phyloP scores from a whole-genome alignment of 225 moss, liverwort and hornwort genomes.

The Asterella californica region DNA sequence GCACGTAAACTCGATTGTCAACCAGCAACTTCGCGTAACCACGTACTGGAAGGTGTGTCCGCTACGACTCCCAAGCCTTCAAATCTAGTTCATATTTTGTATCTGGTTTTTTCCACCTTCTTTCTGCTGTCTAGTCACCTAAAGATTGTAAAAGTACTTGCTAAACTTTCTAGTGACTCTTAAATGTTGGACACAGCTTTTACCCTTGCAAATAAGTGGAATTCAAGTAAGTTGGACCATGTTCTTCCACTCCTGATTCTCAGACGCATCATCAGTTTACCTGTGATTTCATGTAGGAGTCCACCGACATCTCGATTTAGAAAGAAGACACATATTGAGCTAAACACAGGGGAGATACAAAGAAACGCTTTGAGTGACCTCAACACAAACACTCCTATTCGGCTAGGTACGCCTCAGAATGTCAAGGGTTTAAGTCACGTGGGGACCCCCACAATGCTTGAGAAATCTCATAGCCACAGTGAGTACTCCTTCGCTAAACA shows the following conservation, averaged over 20 bases:
- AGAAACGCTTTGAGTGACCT: slow-evolving; percentile 37
- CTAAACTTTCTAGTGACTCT: not conserved
- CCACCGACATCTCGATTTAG: slow-evolving; percentile 12
- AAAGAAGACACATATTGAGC: slow-evolving; percentile 35
- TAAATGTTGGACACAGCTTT: not conserved
- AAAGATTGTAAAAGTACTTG: not conserved
- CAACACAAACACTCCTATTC: slow-evolving; percentile 10
- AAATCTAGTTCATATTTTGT: not conserved
- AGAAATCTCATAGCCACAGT: not conserved
- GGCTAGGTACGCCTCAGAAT: slow-evolving; percentile 1
- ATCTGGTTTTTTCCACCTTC: too few species aligned
- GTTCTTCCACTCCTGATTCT: not conserved
- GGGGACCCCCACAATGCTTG: too few species aligned
- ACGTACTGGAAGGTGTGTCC: not conserved
- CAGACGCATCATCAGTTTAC: not conserved
- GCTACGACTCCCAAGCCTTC: not conserved
- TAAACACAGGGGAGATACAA: slow-evolving; percentile 9
- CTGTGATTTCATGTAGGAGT: slow-evolving; percentile 22
- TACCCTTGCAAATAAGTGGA: not conserved
- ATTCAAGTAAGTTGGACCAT: not conserved
- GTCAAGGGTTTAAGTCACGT: not conserved
- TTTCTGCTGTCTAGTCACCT: not conserved
- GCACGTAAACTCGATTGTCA: not conserved
- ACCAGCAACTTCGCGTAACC: too few species aligned
- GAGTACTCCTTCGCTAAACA: not conserved